Conservation (phyloP, 768 basidiomycete genomes). For the Saitozyma podzolica region DNA sequence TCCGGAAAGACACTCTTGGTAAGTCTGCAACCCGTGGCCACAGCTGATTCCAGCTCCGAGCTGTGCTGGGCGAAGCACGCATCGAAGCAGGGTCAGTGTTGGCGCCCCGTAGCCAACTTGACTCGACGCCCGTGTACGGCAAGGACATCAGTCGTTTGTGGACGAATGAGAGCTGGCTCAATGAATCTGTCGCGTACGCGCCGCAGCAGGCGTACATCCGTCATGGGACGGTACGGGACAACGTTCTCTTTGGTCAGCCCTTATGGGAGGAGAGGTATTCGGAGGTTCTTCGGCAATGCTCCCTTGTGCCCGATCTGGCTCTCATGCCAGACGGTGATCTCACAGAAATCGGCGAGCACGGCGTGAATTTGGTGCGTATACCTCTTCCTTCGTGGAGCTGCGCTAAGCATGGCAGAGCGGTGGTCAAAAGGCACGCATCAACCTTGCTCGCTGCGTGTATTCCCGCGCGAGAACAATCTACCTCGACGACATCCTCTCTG, state of each 20-base stretch:
- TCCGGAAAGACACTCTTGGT: constrained; percentile 50
- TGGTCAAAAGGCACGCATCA: constrained; percentile 45
- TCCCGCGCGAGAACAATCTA: constrained; percentile 47
- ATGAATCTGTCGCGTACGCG: constrained; percentile 36
- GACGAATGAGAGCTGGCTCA: constrained; percentile 29
- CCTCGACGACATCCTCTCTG: constrained; percentile 47
- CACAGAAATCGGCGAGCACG: constrained; percentile 50
- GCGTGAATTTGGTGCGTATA: constrained; percentile 36
- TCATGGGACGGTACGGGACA: constrained; percentile 59
- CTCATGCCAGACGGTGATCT: constrained; percentile 44
- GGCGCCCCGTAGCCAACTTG: constrained; percentile 27
- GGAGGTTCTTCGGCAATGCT: constrained; percentile 36
- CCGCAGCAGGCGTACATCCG: constrained; percentile 48
- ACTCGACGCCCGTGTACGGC: constrained; percentile 27
- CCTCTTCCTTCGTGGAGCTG: neutral
- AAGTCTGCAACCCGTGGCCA: constrained; percentile 4
- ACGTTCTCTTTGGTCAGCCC: constrained; percentile 51
- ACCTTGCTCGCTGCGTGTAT: constrained; percentile 50
- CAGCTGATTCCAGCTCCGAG: constrained; percentile 36
- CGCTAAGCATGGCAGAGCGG: constrained; percentile 22
- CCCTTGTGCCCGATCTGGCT: constrained; percentile 42
- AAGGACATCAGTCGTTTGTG: constrained; percentile 5
- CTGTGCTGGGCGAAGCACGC: constrained; percentile 41
- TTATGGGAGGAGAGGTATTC: constrained; percentile 40
- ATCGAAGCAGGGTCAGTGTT: constrained; percentile 27